These are phyloP conservation scores for Penicillium parvum DNA, from an alignment of 495 filamentous ascomycete species.

Conservation along the genomic window DNA sequence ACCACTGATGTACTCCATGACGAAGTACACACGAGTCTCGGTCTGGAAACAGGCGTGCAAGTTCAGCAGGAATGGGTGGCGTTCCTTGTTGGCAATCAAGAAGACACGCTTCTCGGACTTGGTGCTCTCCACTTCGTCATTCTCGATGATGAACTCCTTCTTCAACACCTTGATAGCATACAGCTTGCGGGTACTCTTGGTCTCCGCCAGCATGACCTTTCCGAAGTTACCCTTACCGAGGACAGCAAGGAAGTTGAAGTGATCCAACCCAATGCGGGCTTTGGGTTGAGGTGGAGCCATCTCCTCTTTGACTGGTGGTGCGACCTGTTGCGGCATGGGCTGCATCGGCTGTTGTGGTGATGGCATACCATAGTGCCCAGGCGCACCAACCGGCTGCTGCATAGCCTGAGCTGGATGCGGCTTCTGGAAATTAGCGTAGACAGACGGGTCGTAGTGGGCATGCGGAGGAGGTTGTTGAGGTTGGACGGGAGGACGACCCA, in stretches of 20 bases:
- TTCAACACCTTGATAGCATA: slow-evolving; percentile 99
- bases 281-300: slow-evolving; percentile 61
- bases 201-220: slow-evolving; percentile 99
- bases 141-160: slow-evolving; percentile 99
- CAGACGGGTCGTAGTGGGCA: slow-evolving; percentile 66
- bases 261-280: slow-evolving; percentile 84
- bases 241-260: slow-evolving; percentile 99
- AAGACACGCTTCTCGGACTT: slow-evolving; percentile 97
- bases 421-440: slow-evolving; percentile 60
- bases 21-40: slow-evolving; percentile 97
- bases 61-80: slow-evolving; percentile 92
- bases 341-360: slow-evolving; percentile 28
- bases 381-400: slow-evolving; percentile 18
- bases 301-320: slow-evolving; percentile 42
- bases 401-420: slow-evolving; percentile 32
- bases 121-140: slow-evolving; percentile 99
- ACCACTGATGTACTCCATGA: slow-evolving; percentile 99
- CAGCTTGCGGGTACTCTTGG: slow-evolving; percentile 82
- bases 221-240: slow-evolving; percentile 99
- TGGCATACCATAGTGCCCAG: slow-evolving; percentile 18
- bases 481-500: slow-evolving; percentile 44
- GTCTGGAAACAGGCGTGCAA: slow-evolving; percentile 99
- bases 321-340: slow-evolving; percentile 36
- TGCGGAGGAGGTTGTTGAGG: slow-evolving; percentile 27
- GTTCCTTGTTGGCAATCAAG: slow-evolving; percentile 94